Evolutionary conservation across 179 eudicot species (phyloP).

Genomic region (Corrigiola litoralis): DNA sequence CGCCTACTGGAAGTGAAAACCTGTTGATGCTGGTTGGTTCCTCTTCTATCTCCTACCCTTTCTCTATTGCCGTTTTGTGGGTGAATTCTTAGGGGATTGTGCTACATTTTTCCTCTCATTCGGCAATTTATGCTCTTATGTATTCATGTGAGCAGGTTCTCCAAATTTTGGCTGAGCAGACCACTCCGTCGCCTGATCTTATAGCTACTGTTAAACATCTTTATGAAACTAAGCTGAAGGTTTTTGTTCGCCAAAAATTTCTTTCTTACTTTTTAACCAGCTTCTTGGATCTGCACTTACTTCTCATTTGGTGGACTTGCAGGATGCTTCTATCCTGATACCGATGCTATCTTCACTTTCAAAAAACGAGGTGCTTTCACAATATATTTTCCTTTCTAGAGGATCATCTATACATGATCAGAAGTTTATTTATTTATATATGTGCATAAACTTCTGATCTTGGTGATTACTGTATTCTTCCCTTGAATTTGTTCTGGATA

Average conservation of each 20-base stretch:
- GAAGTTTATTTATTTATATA: too few relatives aligned
- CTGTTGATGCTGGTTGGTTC: slow-evolving; percentile 69
- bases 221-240: slow-evolving; percentile 90
- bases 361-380: slow-evolving; percentile 60
- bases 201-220: slow-evolving; percentile 69
- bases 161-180: slow-evolving; percentile 64
- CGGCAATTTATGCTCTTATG: neutral
- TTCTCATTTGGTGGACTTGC: slow-evolving; percentile 23
- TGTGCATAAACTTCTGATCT: neutral
- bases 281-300: slow-evolving; percentile 12
- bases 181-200: slow-evolving; percentile 67
- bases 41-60: neutral
- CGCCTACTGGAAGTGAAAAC: slow-evolving; percentile 90
- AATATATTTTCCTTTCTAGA: neutral
- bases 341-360: slow-evolving; percentile 79
- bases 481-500: neutral
- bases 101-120: neutral
- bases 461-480: neutral
- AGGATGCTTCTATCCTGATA: slow-evolving; percentile 86
- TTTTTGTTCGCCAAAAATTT: slow-evolving; percentile 22
- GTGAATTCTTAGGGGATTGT: neutral
- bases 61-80: neutral
- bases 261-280: neutral
- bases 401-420: too few relatives aligned
- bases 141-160: slow-evolving; percentile 53